These are phyloP conservation scores for Scedosporium apiospermum DNA, from an alignment of 2,329 filamentous ascomycete species.

Conservation along the genomic window DNA sequence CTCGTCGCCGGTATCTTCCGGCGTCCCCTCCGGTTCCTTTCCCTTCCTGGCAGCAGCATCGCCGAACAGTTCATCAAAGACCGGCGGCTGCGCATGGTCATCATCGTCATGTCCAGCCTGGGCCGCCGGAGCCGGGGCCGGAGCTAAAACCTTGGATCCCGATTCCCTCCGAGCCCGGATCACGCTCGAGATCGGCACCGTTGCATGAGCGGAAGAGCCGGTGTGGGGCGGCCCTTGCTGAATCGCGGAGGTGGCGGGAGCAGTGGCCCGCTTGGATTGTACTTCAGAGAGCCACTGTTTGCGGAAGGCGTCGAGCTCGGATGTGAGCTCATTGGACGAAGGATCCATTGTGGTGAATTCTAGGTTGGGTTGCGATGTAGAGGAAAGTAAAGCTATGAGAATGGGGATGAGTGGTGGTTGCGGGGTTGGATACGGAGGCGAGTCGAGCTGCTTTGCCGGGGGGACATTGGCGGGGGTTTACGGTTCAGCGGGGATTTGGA, in stretches of 20 bases:
- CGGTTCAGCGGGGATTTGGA: neutral
- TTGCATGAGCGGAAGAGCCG: neutral
- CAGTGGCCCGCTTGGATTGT: slow-evolving; percentile 24
- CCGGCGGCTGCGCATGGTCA: slow-evolving; percentile 16
- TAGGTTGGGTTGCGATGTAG: neutral
- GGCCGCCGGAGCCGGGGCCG: slow-evolving; percentile 11
- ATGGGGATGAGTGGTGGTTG: neutral
- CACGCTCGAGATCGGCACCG: slow-evolving; percentile 6
- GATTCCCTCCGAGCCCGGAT: slow-evolving; percentile 9
- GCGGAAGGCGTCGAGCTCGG: slow-evolving; percentile 79
- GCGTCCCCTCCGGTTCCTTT: slow-evolving; percentile 4
- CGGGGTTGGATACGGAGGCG: neutral
- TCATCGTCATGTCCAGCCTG: slow-evolving; percentile 11
- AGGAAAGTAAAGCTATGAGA: neutral
- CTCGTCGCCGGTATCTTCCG: slow-evolving; percentile 12
- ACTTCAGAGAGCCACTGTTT: slow-evolving; percentile 82
- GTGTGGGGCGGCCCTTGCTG: neutral
- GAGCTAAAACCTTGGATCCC: neutral
- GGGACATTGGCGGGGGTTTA: neutral
- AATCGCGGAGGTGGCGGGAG: slow-evolving; percentile 5
- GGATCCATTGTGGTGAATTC: neutral
- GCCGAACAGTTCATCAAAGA: slow-evolving; percentile 11
- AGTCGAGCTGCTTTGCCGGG: neutral
- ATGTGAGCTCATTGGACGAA: slow-evolving; percentile 34
- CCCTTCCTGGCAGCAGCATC: slow-evolving; percentile 7